Conservation (phyloP, 176 grass and related monocot species). For the Areca catechu region DNA sequence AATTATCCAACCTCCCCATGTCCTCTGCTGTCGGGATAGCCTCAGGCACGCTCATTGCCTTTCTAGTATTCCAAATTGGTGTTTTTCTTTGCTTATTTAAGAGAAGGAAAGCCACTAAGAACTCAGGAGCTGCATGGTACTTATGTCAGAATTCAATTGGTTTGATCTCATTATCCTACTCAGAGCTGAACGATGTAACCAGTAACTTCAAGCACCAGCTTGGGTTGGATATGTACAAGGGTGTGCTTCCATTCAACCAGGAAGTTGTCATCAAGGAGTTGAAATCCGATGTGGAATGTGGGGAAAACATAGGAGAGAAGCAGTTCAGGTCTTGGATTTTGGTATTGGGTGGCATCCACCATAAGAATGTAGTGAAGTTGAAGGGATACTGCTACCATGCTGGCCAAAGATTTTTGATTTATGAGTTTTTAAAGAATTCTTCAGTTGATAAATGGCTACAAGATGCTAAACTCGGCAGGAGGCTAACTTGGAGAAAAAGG, state of each 20-base stretch:
- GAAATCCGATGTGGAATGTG: not conserved
- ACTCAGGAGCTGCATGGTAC: not conserved
- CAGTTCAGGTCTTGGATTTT: constrained; percentile 6
- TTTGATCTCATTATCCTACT: constrained; percentile 4
- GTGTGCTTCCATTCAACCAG: not conserved
- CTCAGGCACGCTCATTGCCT: not conserved
- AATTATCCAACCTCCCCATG: not conserved
- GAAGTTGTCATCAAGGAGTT: not conserved
- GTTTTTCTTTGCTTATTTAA: not conserved
- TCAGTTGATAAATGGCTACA: constrained; percentile 10
- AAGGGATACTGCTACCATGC: not conserved
- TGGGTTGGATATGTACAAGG: constrained; percentile 5
- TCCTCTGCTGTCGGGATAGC: not conserved
- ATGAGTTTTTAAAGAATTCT: constrained; percentile 2
- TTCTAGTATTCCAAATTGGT: constrained; percentile 4
- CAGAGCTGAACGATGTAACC: not conserved
- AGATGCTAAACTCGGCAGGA: constrained; percentile 5
- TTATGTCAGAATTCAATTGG: constrained; percentile 1
- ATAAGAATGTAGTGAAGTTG: constrained; percentile 8
- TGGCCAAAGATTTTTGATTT: constrained; percentile 2
- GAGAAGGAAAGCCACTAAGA: not conserved
- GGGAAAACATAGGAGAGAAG: constrained; percentile 5
- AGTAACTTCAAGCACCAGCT: constrained; percentile 5
- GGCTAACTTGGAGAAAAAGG: constrained; percentile 4
- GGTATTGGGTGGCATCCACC: constrained; percentile 6